A percentile compares a stretch with the other conserved stretches of the same genome.
phyloP scores from a whole-genome alignment of 371 early-diverging fungal genomes.

The Lichtheimia ramosa region DNA sequence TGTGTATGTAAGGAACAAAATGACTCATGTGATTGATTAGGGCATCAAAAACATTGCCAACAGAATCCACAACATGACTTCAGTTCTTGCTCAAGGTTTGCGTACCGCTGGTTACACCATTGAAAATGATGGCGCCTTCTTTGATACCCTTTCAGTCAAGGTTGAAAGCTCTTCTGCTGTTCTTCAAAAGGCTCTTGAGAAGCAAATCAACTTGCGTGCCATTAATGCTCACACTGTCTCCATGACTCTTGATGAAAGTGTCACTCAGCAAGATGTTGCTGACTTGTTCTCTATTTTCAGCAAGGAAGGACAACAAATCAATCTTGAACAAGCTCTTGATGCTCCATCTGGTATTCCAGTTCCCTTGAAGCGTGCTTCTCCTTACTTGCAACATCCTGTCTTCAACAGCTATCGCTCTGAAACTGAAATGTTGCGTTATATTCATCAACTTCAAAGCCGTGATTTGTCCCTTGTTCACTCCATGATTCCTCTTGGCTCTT shows the following conservation, averaged over 20 bases:
- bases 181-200: conserved; percentile 69
- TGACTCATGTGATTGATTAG: conserved; percentile 15
- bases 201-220: conserved; percentile 85
- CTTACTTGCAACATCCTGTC: conserved; percentile 83
- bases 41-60: conserved; percentile 89
- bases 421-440: conserved; percentile 97
- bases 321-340: conserved; percentile 39
- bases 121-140: conserved; percentile 79
- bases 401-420: conserved; percentile 97
- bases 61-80: conserved; percentile 88
- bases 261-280: conserved; percentile 75
- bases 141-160: conserved; percentile 91
- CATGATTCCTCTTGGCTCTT: conserved; percentile 97
- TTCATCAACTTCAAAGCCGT: conserved; percentile 89
- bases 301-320: conserved; percentile 51
- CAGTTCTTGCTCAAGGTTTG: conserved; percentile 78
- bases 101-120: conserved; percentile 67
- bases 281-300: conserved; percentile 75
- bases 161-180: conserved; percentile 65
- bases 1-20: too few relatives aligned
- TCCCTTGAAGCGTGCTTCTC: conserved; percentile 71
- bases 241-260: conserved; percentile 91
- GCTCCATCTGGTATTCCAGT: conserved; percentile 57
- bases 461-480: conserved; percentile 95
- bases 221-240: conserved; percentile 76